phyloP scores from a whole-genome alignment of 768 basidiomycete genomes.

The Agaricus subrufescens region DNA sequence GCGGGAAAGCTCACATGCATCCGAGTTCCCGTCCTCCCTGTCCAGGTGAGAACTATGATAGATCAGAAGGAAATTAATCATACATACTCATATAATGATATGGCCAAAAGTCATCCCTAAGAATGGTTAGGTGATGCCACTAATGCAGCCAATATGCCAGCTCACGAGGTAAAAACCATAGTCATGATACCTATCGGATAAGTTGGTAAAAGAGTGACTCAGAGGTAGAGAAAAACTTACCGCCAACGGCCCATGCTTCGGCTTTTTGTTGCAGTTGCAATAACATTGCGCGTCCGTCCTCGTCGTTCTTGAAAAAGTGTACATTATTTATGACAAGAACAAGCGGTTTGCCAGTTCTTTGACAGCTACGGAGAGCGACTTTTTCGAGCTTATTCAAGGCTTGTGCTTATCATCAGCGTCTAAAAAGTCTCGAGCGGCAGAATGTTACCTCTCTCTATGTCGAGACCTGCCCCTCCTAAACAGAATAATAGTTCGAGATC shows the following conservation, averaged over 20 bases:
- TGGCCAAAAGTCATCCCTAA: conserved; percentile 1
- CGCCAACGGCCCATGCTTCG: conserved; percentile 80
- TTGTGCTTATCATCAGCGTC: conserved; percentile 15
- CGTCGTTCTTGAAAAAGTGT: conserved; percentile 72
- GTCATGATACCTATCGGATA: conserved; percentile 60
- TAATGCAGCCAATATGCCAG: background rate
- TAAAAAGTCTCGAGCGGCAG: background rate
- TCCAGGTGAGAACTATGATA: background rate
- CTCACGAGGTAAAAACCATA: conserved; percentile 73
- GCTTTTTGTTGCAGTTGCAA: conserved; percentile 83
- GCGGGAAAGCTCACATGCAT: conserved; percentile 52
- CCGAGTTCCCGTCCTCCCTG: conserved; percentile 6
- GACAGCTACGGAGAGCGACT: conserved; percentile 66
- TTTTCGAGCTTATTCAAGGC: conserved; percentile 84
- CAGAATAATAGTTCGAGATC: background rate
- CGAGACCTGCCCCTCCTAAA: conserved; percentile 67
- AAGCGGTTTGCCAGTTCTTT: conserved; percentile 57
- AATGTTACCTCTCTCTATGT: conserved; percentile 68
- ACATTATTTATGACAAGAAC: conserved; percentile 81
- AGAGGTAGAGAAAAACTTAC: conserved; percentile 30
- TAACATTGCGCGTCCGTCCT: conserved; percentile 73
- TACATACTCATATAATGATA: conserved; percentile 1
- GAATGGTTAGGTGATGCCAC: background rate
- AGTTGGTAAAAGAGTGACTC: background rate
- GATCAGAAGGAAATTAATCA: too few relatives aligned